Evolutionary conservation across 805 yeast species (phyloP).

Genomic region (Danielozyma ontarioensis): DNA sequence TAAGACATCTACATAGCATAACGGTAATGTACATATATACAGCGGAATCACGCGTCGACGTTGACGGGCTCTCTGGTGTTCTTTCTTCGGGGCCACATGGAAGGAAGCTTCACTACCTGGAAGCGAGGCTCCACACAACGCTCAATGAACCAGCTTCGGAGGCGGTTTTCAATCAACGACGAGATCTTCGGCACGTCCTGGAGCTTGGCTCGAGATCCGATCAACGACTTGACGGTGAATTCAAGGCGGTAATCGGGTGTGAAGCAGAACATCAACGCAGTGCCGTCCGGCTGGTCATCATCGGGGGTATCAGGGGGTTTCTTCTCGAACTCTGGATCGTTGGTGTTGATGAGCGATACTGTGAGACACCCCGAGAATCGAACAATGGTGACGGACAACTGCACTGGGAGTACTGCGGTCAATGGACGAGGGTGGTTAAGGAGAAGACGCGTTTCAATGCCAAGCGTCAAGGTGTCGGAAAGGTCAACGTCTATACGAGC

Average conservation of each 20-base stretch:
- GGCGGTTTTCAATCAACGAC: conserved; percentile 72
- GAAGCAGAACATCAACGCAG: conserved; percentile 83
- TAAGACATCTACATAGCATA: too few relatives aligned
- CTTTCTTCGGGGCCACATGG: conserved; percentile 68
- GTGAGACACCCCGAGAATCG: conserved; percentile 88
- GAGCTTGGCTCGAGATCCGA: conserved; percentile 88
- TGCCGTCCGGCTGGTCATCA: conserved; percentile 34
- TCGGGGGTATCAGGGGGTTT: conserved; percentile 2
- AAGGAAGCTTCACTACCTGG: conserved; percentile 79
- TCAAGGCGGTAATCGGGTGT: conserved; percentile 88
- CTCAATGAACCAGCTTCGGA: conserved; percentile 86
- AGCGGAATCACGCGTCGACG: too few relatives aligned
- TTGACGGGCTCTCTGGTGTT: conserved; percentile 31
- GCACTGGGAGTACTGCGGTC: conserved; percentile 84
- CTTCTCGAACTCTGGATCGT: conserved; percentile 25
- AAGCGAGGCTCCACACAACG: conserved; percentile 92
- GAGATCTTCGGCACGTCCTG: conserved; percentile 92
- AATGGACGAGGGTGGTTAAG: conserved; percentile 79
- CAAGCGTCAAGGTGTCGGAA: conserved; percentile 80
- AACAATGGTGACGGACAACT: conserved; percentile 79
- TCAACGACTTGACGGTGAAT: conserved; percentile 79
- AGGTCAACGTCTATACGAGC: conserved; percentile 90
- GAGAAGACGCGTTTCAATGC: conserved; percentile 73
- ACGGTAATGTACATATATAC: too few relatives aligned
- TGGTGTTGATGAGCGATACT: conserved; percentile 56